Base-by-base conservation (phyloP, 1,284 basidiomycete species). In the Leccinum proliferum region DNA sequence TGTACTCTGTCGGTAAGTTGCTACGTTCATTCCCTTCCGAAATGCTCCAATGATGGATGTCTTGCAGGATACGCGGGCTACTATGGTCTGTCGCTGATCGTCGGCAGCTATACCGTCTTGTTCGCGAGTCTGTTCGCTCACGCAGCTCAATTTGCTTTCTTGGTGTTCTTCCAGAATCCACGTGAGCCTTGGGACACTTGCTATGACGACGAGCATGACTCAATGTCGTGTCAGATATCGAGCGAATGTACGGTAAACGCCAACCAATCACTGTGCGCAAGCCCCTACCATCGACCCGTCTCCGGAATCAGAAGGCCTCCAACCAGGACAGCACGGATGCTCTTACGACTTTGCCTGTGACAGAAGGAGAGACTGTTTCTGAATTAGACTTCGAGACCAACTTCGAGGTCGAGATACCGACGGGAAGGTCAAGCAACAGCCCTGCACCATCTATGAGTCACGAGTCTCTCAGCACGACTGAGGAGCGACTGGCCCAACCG, bases 121-220 rank as follows among this genome's bases (percentile, higher is more conserved):
- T 21, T 21, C 69, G 93, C 92, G 63, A 96, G 93, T 67, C 83
- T 99, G 18, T 90, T 89, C 2, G 96, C 92, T 0, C 97, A 99
- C 73, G 92, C 94, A 0, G 90, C 92, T 12, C 96, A 99, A 72
- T 98, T 98, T 75, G 92, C 90, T 4, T 99, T 99, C 83, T 81
- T 99, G 61, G 83, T 95, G n/a, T 90, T 89, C 75, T 99, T 99
- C 69, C 97, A 98, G 78, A 98, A 96, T 72, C 96, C 96, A 64
- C 96, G 95, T 93, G 73, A 76, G 93, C 76, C 21, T 37, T 39
- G 18, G 18, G 66, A 10, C 34, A 7, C 55, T n/a, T 60, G 1
- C 9, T 53, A 62, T 41, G 62, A 59, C 35, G 14, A 11, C 8
- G 21, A 9, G 29, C 59, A 0, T 41, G 59, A 37, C 37, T 12